phyloP scores from a whole-genome alignment of 2,329 filamentous ascomycete genomes.

The Calonectria pteridis region DNA sequence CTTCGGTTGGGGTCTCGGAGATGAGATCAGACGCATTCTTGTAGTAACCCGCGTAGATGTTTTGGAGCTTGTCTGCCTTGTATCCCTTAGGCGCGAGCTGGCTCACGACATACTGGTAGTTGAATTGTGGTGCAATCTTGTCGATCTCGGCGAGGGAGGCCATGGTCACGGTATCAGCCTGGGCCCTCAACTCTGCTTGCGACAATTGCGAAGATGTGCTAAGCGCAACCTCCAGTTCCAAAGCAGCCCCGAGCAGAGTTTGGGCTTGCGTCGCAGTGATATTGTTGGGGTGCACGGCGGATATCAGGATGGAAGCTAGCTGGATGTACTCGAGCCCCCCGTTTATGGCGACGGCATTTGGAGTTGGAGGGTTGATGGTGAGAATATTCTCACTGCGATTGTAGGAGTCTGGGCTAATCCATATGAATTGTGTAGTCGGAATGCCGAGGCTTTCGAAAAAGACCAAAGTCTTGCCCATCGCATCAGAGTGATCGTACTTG shows the following conservation, averaged over 20 bases:
- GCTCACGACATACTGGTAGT: conserved; percentile 25
- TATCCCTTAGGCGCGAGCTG: conserved; percentile 29
- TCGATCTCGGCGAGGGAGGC: conserved; percentile 15
- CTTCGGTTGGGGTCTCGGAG: conserved; percentile 63
- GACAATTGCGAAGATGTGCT: not conserved
- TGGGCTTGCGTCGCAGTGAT: conserved; percentile 4
- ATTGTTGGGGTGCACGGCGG: conserved; percentile 15
- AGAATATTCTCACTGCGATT: conserved; percentile 19
- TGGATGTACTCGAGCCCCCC: not conserved
- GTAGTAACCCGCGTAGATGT: conserved; percentile 69
- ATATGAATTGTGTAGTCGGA: conserved; percentile 15
- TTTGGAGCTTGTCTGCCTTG: conserved; percentile 60
- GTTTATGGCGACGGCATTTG: not conserved
- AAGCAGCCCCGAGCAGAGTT: not conserved
- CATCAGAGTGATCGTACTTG: not conserved
- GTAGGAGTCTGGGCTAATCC: not conserved
- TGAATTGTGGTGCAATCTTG: conserved; percentile 6
- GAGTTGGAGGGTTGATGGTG: not conserved
- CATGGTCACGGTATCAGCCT: not conserved
- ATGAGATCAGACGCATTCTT: conserved; percentile 69
- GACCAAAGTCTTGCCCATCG: conserved; percentile 22
- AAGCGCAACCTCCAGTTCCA: not conserved
- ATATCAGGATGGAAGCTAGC: conserved; percentile 12
- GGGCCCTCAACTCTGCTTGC: not conserved
- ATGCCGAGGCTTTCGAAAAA: conserved; percentile 33